These are phyloP conservation scores for Diutina neorugosa DNA, from an alignment of 1,139 yeast genomes.

Conservation along the genomic window DNA sequence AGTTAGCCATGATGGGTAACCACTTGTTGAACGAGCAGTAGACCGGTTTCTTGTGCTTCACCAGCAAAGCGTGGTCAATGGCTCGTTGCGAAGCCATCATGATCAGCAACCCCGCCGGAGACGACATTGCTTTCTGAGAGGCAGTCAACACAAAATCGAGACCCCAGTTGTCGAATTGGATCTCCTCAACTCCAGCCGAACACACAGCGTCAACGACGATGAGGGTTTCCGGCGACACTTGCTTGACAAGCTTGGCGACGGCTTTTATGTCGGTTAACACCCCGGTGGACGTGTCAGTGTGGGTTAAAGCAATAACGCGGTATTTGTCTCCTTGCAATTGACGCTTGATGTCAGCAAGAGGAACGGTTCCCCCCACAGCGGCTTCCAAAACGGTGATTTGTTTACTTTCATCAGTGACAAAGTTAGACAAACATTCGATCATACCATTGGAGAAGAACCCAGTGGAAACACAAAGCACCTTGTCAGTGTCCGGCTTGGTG, in stretches of 20 bases:
- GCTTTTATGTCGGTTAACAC: conserved; percentile 7
- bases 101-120: conserved; percentile 5
- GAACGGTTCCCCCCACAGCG: conserved; percentile 1
- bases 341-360: background rate
- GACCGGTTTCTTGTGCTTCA: background rate
- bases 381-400: conserved; percentile 4
- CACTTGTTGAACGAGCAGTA: conserved; percentile 2
- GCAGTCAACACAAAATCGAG: conserved; percentile 9
- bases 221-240: conserved; percentile 6
- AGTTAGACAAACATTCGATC: conserved; percentile 5
- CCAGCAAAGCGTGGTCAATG: conserved; percentile 1
- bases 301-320: conserved; percentile 7
- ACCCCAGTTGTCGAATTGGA: conserved; percentile 9
- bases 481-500: background rate
- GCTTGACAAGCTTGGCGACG: conserved; percentile 5
- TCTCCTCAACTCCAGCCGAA: conserved; percentile 9
- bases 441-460: conserved; percentile 5
- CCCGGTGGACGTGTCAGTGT: conserved; percentile 8
- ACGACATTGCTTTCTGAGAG: conserved; percentile 5
- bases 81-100: conserved; percentile 5
- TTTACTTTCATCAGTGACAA: background rate
- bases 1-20: conserved; percentile 5
- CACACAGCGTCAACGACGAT: conserved; percentile 9
- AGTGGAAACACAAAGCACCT: conserved; percentile 5
- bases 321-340: background rate